Conservation (phyloP, 495 filamentous ascomycete species). For the Glarea lozoyensis region DNA sequence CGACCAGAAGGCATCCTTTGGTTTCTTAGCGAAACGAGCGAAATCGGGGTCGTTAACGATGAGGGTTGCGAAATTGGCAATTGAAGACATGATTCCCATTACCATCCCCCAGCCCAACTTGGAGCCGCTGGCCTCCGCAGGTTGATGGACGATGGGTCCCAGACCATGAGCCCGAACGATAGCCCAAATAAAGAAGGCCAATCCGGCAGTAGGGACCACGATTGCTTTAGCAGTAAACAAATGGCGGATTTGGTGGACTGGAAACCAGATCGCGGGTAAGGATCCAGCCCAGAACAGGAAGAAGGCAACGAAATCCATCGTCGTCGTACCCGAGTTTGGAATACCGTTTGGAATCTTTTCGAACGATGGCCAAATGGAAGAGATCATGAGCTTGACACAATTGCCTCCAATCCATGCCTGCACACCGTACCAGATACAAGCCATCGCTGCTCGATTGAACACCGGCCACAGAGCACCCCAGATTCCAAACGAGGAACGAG, state of each 20-base stretch:
- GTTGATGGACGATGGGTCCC: conserved; percentile 76
- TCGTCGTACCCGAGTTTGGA: conserved; percentile 61
- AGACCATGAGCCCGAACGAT: conserved; percentile 75
- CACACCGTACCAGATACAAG: conserved; percentile 82
- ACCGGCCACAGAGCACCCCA: conserved; percentile 89
- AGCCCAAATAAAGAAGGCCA: conserved; percentile 88
- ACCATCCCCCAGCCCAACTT: conserved; percentile 74
- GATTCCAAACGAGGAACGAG: conserved; percentile 70
- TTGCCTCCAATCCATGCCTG: conserved; percentile 79
- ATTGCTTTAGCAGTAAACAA: conserved; percentile 88
- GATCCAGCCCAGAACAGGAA: conserved; percentile 78
- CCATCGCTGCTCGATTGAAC: conserved; percentile 82
- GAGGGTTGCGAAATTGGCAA: conserved; percentile 89
- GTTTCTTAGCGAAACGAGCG: conserved; percentile 73
- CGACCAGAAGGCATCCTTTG: conserved; percentile 78
- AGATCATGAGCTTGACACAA: conserved; percentile 76
- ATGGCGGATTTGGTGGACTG: conserved; percentile 68
- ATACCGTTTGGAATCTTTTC: conserved; percentile 58
- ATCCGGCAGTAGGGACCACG: conserved; percentile 73
- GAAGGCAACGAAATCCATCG: conserved; percentile 67
- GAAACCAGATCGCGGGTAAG: conserved; percentile 80
- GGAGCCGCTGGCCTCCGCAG: conserved; percentile 52
- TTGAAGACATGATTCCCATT: conserved; percentile 75
- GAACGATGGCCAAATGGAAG: conserved; percentile 69
- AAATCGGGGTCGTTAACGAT: conserved; percentile 88